Percentiles rank a stretch among this genome's conserved stretches.
These are phyloP conservation scores for Bullera alba DNA, from an alignment of 768 basidiomycete genomes.

Conservation along the genomic window DNA sequence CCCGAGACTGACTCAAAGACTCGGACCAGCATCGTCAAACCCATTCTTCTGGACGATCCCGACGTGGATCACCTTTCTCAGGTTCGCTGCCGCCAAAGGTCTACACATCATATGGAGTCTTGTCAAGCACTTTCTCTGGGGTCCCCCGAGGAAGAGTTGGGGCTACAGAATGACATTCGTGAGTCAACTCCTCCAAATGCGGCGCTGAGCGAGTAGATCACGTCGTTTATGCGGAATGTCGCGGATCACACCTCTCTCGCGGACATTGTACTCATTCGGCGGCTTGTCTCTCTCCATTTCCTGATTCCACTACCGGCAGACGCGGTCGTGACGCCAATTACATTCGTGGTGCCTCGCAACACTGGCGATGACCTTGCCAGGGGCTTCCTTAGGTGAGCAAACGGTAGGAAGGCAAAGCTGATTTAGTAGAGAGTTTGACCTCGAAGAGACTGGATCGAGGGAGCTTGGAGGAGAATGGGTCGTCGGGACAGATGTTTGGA, in stretches of 20 bases:
- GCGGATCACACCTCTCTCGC: conserved; percentile 73
- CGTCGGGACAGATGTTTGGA: conserved; percentile 87
- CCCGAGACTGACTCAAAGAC: conserved; percentile 27
- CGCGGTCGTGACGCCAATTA: conserved; percentile 88
- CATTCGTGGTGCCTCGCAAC: conserved; percentile 70
- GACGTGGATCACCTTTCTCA: conserved; percentile 26
- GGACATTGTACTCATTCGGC: conserved; percentile 63
- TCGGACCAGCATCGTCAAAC: conserved; percentile 23
- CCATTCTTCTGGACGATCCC: conserved; percentile 33
- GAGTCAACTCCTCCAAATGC: not conserved
- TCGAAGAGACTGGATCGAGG: conserved; percentile 63
- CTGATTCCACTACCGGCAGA: conserved; percentile 82
- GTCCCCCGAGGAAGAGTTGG: conserved; percentile 85
- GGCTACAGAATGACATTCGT: conserved; percentile 79
- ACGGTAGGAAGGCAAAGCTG: not conserved
- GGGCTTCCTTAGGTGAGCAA: conserved; percentile 59
- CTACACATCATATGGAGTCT: conserved; percentile 47
- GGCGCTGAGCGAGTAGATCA: conserved; percentile 26
- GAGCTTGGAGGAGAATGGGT: conserved; percentile 95
- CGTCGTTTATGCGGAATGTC: conserved; percentile 69
- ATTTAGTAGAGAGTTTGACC: conserved; percentile 54
- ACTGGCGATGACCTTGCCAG: conserved; percentile 16
- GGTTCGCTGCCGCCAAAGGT: conserved; percentile 38
- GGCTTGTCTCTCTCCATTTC: conserved; percentile 69
- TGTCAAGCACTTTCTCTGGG: conserved; percentile 70